phyloP scores from a whole-genome alignment of 2,329 filamentous ascomycete genomes.

The Neonectria hederae region DNA sequence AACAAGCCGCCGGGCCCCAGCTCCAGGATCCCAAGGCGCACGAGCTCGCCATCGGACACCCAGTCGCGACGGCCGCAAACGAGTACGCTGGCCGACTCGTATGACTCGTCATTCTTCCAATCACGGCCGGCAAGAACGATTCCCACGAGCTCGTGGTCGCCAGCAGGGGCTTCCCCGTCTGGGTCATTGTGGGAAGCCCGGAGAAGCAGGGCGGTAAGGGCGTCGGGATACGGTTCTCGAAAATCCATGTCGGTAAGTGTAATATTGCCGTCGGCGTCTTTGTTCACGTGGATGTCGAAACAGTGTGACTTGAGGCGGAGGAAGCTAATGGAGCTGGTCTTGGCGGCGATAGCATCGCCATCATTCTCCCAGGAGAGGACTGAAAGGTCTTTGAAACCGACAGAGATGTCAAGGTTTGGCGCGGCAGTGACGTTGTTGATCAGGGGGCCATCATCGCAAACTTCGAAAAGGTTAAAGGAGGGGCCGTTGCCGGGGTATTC shows the following conservation, averaged over 20 bases:
- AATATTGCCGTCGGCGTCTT: conserved; percentile 25
- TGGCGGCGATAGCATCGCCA: conserved; percentile 45
- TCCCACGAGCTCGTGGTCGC: conserved; percentile 40
- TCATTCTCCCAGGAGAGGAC: conserved; percentile 50
- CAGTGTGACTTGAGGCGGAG: conserved; percentile 48
- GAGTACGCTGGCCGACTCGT: conserved; percentile 42
- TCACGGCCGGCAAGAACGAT: conserved; percentile 46
- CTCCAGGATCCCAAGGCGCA: conserved; percentile 46
- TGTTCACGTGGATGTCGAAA: conserved; percentile 44
- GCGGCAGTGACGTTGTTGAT: conserved; percentile 44
- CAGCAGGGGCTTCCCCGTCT: conserved; percentile 32
- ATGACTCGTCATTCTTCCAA: conserved; percentile 42
- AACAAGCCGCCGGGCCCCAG: conserved; percentile 42
- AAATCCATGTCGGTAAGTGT: conserved; percentile 37
- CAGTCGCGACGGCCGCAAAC: conserved; percentile 43
- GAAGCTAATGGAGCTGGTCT: conserved; percentile 42
- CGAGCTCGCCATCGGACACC: conserved; percentile 40
- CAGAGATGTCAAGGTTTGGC: conserved; percentile 46
- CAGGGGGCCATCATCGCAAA: conserved; percentile 41
- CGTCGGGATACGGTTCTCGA: conserved; percentile 31
- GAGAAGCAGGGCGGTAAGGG: conserved; percentile 35
- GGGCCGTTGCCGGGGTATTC: conserved; percentile 39
- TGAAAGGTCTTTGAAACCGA: conserved; percentile 47
- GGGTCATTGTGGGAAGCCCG: conserved; percentile 29
- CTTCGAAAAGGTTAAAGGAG: conserved; percentile 46